A percentile compares a stretch with the other conserved stretches of the same genome.
phyloP scores from a whole-genome alignment of 2,329 filamentous ascomycete species.

The Xylaria sp. region DNA sequence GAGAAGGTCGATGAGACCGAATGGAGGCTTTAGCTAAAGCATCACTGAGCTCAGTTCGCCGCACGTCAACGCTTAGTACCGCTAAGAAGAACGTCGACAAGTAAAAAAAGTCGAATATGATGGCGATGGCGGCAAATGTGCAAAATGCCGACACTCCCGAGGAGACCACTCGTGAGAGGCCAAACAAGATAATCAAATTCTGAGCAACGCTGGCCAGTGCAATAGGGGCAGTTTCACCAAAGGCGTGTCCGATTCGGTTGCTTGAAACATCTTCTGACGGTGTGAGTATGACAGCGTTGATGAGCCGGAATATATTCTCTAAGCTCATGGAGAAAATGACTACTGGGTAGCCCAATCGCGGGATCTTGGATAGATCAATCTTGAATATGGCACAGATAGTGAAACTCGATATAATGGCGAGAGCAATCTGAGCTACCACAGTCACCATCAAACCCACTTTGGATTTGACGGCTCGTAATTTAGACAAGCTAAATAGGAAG shows the following conservation, averaged over 20 bases:
- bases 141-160: constrained; percentile 77
- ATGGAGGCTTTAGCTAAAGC: constrained; percentile 65
- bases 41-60: constrained; percentile 76
- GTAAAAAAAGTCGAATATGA: constrained; percentile 79
- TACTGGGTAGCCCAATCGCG: constrained; percentile 74
- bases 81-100: constrained; percentile 80
- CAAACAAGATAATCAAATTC: constrained; percentile 69
- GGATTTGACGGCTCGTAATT: constrained; percentile 76
- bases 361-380: constrained; percentile 76
- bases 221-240: constrained; percentile 74
- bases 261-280: constrained; percentile 71
- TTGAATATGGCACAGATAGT: constrained; percentile 78
- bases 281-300: constrained; percentile 77
- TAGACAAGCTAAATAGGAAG: constrained; percentile 69
- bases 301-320: constrained; percentile 79
- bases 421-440: constrained; percentile 70
- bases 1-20: constrained; percentile 40
- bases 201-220: constrained; percentile 71
- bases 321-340: constrained; percentile 79
- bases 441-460: constrained; percentile 74
- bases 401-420: constrained; percentile 79
- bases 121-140: constrained; percentile 75
- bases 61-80: constrained; percentile 79
- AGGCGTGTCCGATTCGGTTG: constrained; percentile 72
- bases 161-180: constrained; percentile 70